phyloP scores from a whole-genome alignment of 164 flowering plant genomes.

The Aristolochia contorta region DNA sequence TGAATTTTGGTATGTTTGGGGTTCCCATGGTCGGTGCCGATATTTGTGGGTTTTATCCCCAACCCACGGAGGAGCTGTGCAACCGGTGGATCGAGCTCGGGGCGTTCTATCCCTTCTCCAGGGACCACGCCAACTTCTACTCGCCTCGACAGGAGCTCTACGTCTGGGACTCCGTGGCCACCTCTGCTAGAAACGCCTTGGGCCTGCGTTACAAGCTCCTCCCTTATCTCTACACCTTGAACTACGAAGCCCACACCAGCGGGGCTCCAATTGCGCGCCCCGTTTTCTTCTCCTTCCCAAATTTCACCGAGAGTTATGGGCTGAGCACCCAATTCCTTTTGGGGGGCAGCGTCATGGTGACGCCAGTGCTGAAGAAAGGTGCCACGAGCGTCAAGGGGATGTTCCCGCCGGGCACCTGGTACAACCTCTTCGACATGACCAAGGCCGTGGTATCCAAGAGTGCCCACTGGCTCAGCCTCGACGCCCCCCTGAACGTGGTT shows the following conservation, averaged over 20 bases:
- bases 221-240: conserved; percentile 75
- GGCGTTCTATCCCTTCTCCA: conserved; percentile 85
- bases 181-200: conserved; percentile 67
- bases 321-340: conserved; percentile 73
- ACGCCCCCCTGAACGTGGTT: conserved; percentile 59
- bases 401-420: conserved; percentile 82
- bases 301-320: conserved; percentile 30
- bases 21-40: conserved; percentile 92
- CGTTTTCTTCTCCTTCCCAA: conserved; percentile 73
- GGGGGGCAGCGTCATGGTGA: conserved; percentile 64
- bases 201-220: conserved; percentile 75
- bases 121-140: conserved; percentile 67
- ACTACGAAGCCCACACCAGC: conserved; percentile 55
- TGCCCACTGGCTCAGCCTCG: conserved; percentile 39
- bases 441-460: conserved; percentile 28
- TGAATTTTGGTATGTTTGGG: conserved; percentile 79
- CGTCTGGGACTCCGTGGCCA: conserved; percentile 65
- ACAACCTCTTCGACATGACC: conserved; percentile 59
- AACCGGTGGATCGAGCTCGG: conserved; percentile 90
- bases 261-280: conserved; percentile 88
- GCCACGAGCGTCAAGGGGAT: conserved; percentile 36
- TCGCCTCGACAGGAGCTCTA: conserved; percentile 83
- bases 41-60: conserved; percentile 83
- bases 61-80: conserved; percentile 78
- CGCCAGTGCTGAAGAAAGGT: conserved; percentile 55